Evolutionary conservation across 2,329 filamentous ascomycete species (phyloP), one percentile per base, ranked within the genome.

Genomic region (Stenocarpella maydis): DNA sequence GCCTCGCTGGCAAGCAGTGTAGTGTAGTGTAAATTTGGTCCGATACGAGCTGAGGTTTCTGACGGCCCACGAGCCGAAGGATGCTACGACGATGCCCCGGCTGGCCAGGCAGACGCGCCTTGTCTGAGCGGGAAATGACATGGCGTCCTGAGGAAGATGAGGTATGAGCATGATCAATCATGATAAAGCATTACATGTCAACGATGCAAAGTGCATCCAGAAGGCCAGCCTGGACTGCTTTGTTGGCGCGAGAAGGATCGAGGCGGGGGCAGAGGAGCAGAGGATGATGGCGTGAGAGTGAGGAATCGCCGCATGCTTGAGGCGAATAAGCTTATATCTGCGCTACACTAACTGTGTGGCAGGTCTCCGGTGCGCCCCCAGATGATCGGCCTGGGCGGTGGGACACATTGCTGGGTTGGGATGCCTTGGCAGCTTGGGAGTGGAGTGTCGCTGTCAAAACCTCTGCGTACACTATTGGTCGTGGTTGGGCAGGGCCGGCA

Each of bases 321-420:
- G 47, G 34, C 58, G 58, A 61, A 61, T 61, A 61, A 61, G 58
- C 58, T 61, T 61, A 61, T 61, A 47, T 61, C 58, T n/a, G n/a
- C n/a, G n/a, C n/a, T n/a, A 61, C 47, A 41, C 41, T 61, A 61
- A 47, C 34, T 34, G 34, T 41, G 17, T 21, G 47, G 58, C n/a
- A n/a, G 41, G 26, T 61, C 24, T 47, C 58, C 28, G 58, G 58
- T 41, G 58, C 24, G 41, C 41, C 26, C n/a, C 24, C 58, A 41
- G 58, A 61, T 47, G 58, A 61, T 61, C 58, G 24, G 58, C 34
- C 34, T 37, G 34, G 34, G 34, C 2, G 34, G 34, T 61, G 58
- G 58, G 41, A 34, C 41, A 28, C 24, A 19, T 61, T 61, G 41
- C 58, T 45, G 10, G 31, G 24, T 61, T 61, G 28, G 58, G 58